Conservation (phyloP, 805 yeast genomes). For the Monosporozyma aquatica region DNA sequence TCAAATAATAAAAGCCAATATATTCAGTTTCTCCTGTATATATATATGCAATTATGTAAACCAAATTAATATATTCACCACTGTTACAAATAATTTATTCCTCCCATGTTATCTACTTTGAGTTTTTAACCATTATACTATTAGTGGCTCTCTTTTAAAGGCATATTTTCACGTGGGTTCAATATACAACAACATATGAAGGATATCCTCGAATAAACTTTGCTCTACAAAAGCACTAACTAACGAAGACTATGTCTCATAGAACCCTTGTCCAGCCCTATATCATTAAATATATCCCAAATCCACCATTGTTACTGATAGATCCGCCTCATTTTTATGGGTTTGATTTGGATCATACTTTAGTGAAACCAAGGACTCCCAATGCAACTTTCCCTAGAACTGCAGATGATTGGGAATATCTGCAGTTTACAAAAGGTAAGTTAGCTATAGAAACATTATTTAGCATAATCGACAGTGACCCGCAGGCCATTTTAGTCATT, state of each 20-base stretch:
- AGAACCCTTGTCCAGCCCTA: constrained; percentile 35
- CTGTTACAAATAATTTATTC: too few species aligned
- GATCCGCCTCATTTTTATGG: constrained; percentile 36
- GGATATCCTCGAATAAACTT: too few species aligned
- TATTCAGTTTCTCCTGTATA: too few species aligned
- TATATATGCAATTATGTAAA: too few species aligned
- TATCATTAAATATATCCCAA: constrained; percentile 37
- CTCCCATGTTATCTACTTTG: too few species aligned
- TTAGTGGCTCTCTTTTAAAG: too few species aligned
- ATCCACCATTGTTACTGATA: not conserved
- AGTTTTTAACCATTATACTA: too few species aligned
- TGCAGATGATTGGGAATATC: constrained; percentile 69
- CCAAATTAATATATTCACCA: too few species aligned
- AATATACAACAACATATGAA: too few species aligned
- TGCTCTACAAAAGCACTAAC: too few species aligned
- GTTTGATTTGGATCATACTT: constrained; percentile 80
- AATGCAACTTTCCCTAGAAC: constrained; percentile 47
- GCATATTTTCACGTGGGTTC: too few species aligned
- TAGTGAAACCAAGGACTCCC: constrained; percentile 46
- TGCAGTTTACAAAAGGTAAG: constrained; percentile 30
- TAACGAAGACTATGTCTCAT: constrained; percentile 19
- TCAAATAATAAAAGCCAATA: too few species aligned
- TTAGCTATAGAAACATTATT: constrained; percentile 16
- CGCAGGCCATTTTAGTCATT: constrained; percentile 44
- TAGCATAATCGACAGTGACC: constrained; percentile 11